These are phyloP conservation scores for Nasturtium officinale DNA, from an alignment of 345 rosid genomes.

Conservation along the genomic window DNA sequence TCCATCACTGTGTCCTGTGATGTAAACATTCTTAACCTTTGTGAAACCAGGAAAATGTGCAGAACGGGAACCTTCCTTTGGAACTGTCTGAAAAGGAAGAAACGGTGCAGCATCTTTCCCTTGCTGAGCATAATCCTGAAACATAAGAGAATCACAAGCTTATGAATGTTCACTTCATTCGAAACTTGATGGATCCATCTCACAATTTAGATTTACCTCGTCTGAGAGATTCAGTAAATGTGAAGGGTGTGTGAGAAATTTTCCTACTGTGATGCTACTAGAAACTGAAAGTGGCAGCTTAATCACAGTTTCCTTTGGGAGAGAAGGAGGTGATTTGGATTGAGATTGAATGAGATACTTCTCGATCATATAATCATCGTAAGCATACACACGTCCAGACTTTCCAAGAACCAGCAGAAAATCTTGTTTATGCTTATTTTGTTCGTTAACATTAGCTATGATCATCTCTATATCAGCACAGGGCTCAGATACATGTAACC, in stretches of 20 bases:
- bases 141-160: slow-evolving; percentile 21
- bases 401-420: slow-evolving; percentile 68
- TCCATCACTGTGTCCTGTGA: slow-evolving; percentile 90
- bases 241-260: slow-evolving; percentile 57
- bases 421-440: slow-evolving; percentile 62
- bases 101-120: slow-evolving; percentile 59
- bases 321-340: slow-evolving; percentile 70
- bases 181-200: neutral
- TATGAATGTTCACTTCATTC: neutral
- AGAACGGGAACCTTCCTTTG: slow-evolving; percentile 54
- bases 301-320: slow-evolving; percentile 66
- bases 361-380: slow-evolving; percentile 76
- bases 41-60: slow-evolving; percentile 64
- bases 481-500: slow-evolving; percentile 72
- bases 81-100: slow-evolving; percentile 56
- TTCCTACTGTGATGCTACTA: slow-evolving; percentile 56
- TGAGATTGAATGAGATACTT: slow-evolving; percentile 82
- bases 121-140: slow-evolving; percentile 64
- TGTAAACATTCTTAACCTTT: slow-evolving; percentile 72
- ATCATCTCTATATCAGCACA: slow-evolving; percentile 77
- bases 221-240: slow-evolving; percentile 50
- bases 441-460: slow-evolving; percentile 57
- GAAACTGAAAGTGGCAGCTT: slow-evolving; percentile 74
- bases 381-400: slow-evolving; percentile 75
- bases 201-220: slow-evolving; percentile 58